phyloP scores from a whole-genome alignment of 2,329 filamentous ascomycete species.

The Magnaporthiopsis rhizophila region DNA sequence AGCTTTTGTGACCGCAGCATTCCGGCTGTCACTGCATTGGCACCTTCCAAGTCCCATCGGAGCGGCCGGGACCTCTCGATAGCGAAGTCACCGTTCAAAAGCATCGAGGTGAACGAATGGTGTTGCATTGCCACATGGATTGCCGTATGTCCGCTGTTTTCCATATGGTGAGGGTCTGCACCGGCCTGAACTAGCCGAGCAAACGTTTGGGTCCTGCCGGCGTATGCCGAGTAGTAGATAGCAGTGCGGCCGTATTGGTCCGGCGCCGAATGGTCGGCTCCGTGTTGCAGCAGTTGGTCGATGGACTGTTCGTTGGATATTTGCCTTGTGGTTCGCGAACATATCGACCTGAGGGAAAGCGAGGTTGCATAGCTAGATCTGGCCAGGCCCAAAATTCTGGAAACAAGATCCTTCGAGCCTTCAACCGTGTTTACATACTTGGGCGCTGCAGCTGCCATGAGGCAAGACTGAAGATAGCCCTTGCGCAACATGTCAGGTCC shows the following conservation, averaged over 20 bases:
- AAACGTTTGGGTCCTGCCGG: background rate
- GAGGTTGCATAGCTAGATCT: no score
- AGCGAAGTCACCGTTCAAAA: background rate
- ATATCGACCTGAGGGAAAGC: no score
- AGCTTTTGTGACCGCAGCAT: no score
- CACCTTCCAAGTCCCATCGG: background rate
- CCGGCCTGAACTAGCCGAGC: background rate
- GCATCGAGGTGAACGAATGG: background rate
- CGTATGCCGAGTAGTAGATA: background rate
- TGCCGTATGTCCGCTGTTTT: background rate
- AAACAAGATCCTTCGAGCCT: no score
- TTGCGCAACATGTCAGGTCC: background rate
- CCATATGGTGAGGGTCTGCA: background rate
- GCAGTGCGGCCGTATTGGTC: background rate
- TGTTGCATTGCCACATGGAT: background rate
- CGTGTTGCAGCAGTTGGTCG: background rate
- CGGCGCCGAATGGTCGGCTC: background rate
- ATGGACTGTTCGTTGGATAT: background rate
- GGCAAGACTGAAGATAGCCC: no score
- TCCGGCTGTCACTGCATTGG: no score
- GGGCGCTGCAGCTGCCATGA: no score
- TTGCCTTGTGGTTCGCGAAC: no score
- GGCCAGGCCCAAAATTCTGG: no score
- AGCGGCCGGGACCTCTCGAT: background rate
- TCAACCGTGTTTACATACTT: no score